These are phyloP conservation scores for Linnemannia schmuckeri DNA, from an alignment of 192 early-diverging fungal genomes.

Conservation along the genomic window DNA sequence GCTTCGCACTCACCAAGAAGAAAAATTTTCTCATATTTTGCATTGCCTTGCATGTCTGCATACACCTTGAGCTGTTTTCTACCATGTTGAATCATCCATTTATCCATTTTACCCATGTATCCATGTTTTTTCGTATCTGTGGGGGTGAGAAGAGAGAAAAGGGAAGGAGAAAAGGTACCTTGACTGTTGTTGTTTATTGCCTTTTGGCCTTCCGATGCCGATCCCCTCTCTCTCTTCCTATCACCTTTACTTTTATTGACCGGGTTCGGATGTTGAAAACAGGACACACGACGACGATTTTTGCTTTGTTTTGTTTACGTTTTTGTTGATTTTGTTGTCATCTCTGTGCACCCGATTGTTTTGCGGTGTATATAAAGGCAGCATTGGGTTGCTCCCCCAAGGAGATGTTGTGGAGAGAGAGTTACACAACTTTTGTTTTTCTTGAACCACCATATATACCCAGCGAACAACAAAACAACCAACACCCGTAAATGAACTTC, in stretches of 20 bases:
- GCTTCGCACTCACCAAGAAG: too few species aligned
- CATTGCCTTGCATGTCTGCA: neutral
- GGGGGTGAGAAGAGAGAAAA: neutral
- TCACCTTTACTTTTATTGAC: neutral
- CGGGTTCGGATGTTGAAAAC: neutral
- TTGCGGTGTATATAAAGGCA: neutral
- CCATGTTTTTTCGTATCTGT: neutral
- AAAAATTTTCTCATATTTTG: neutral
- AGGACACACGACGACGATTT: neutral
- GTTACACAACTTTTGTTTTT: neutral
- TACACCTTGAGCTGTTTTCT: neutral
- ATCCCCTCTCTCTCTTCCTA: neutral
- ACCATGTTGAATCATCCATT: neutral
- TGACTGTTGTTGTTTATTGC: neutral
- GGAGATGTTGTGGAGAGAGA: neutral
- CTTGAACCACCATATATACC: neutral
- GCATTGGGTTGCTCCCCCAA: neutral
- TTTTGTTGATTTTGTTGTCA: neutral
- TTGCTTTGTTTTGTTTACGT: slow-evolving; percentile 4
- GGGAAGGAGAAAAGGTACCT: neutral
- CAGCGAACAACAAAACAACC: neutral
- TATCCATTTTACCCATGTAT: slow-evolving; percentile 5
- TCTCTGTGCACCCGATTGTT: neutral
- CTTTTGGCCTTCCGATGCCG: neutral
- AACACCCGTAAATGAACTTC: neutral